A percentile compares a stretch with the other conserved stretches of the same genome.
Evolutionary conservation across 2,329 filamentous ascomycete species (phyloP).

Genomic region (Fusarium nodosum): DNA sequence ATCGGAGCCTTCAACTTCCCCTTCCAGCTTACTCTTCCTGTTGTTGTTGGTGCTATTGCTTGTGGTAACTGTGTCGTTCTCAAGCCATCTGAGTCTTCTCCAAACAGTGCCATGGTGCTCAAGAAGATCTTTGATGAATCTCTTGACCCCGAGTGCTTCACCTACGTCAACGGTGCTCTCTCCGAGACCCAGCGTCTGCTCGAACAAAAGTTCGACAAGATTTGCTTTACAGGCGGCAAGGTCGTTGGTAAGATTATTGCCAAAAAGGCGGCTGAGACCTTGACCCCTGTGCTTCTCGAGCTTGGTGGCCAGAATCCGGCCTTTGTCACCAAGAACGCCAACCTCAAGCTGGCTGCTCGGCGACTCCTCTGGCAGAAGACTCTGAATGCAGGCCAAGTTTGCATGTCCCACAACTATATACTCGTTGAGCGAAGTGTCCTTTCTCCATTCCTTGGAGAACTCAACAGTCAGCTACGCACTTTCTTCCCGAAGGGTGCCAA

Average conservation of each 20-base stretch:
- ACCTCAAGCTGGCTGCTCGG: conserved; percentile 83
- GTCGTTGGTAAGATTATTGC: conserved; percentile 87
- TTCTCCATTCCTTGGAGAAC: conserved; percentile 77
- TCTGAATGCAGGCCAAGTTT: conserved; percentile 89
- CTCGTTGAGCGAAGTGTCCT: conserved; percentile 83
- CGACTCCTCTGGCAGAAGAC: conserved; percentile 91
- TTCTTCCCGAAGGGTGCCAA: conserved; percentile 89
- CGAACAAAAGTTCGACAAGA: conserved; percentile 95
- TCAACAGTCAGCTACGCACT: conserved; percentile 77
- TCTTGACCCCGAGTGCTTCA: conserved; percentile 83
- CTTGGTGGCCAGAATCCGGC: conserved; percentile 93
- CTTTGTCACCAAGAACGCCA: conserved; percentile 86
- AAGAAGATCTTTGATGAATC: conserved; percentile 81
- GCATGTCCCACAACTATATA: conserved; percentile 92
- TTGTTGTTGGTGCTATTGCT: conserved; percentile 89
- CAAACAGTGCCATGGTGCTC: conserved; percentile 81
- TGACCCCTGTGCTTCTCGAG: conserved; percentile 91
- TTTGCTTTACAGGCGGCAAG: conserved; percentile 91
- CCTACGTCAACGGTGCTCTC: conserved; percentile 83
- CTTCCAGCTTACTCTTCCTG: conserved; percentile 81
- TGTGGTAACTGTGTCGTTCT: conserved; percentile 91
- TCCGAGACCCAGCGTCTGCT: conserved; percentile 85
- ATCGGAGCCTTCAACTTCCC: conserved; percentile 98
- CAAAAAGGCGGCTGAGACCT: conserved; percentile 87
- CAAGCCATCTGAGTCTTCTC: conserved; percentile 90